Evolutionary conservation across 768 basidiomycete species (phyloP).

Genomic region (Cyathus striatus): DNA sequence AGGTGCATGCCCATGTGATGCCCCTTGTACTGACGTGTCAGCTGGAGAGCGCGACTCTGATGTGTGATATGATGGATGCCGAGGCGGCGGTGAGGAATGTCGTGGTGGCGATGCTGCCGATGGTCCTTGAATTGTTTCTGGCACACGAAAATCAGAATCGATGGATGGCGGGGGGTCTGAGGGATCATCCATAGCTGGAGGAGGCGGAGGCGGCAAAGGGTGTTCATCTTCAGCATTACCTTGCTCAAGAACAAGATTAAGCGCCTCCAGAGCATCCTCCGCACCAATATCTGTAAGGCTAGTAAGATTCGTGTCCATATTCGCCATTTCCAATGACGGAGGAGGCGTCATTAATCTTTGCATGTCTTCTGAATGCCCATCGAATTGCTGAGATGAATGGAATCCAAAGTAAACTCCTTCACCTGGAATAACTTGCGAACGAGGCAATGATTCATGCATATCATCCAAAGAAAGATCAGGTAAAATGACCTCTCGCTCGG

Average conservation of each 20-base stretch:
- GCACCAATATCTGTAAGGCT: conserved; percentile 57
- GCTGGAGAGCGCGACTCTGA: conserved; percentile 26
- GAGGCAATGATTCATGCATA: conserved; percentile 24
- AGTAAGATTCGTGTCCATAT: conserved; percentile 65
- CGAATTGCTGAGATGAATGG: conserved; percentile 64
- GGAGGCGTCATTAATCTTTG: conserved; percentile 65
- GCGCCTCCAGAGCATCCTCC: conserved; percentile 46
- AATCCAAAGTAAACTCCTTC: conserved; percentile 83
- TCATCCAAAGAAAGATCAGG: conserved; percentile 36
- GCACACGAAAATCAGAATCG: conserved; percentile 68
- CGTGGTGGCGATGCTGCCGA: conserved; percentile 29
- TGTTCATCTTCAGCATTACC: conserved; percentile 31
- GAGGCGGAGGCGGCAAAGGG: conserved; percentile 56
- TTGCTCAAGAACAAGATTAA: conserved; percentile 54
- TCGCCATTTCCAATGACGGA: conserved; percentile 71
- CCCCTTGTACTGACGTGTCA: conserved; percentile 24
- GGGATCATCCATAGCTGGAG: conserved; percentile 82
- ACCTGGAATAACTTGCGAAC: conserved; percentile 53
- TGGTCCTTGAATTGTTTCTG: conserved; percentile 30
- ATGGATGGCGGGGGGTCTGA: conserved; percentile 87
- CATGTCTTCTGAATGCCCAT: conserved; percentile 71
- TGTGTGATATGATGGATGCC: no score
- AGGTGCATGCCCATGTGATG: conserved; percentile 58
- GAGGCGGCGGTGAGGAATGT: conserved; percentile 19
- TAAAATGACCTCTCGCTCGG: conserved; percentile 73